A percentile compares a stretch with the other conserved stretches of the same genome.
These are phyloP conservation scores for Podospora conica DNA, from an alignment of 495 filamentous ascomycete genomes.

Conservation along the genomic window DNA sequence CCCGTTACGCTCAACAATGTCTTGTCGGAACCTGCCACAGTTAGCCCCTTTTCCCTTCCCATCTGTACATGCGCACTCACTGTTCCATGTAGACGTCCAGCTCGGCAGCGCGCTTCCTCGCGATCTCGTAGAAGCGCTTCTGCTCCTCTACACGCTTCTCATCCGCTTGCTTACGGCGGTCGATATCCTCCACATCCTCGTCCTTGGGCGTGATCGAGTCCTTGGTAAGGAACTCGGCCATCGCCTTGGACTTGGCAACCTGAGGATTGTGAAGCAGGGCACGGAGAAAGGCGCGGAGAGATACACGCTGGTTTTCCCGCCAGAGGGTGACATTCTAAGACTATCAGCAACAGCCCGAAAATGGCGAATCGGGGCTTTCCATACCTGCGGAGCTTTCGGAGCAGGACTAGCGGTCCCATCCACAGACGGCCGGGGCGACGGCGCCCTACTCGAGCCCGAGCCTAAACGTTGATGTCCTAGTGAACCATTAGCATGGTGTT, in stretches of 20 bases:
- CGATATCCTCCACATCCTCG: constrained; percentile 76
- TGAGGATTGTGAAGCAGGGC: constrained; percentile 77
- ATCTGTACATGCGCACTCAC: constrained; percentile 45
- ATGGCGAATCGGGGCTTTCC: background rate
- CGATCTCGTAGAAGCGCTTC: constrained; percentile 89
- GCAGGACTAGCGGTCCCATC: constrained; percentile 26
- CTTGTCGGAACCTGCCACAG: constrained; percentile 45
- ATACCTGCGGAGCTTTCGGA: constrained; percentile 21
- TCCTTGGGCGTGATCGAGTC: constrained; percentile 65
- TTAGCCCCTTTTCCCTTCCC: background rate
- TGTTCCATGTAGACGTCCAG: constrained; percentile 97
- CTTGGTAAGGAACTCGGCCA: constrained; percentile 71
- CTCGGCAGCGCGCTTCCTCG: constrained; percentile 79
- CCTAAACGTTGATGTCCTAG: constrained; percentile 31
- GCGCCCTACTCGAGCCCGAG: constrained; percentile 25
- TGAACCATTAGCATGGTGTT: background rate
- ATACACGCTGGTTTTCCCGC: constrained; percentile 87
- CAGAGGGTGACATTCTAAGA: constrained; percentile 55
- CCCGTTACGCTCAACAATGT: constrained; percentile 62
- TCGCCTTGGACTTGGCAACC: constrained; percentile 70
- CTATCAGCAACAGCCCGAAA: background rate
- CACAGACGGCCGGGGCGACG: constrained; percentile 35
- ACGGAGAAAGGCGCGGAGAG: constrained; percentile 81
- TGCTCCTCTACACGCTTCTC: constrained; percentile 86
- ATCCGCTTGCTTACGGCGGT: constrained; percentile 74